phyloP scores from a whole-genome alignment of 1,139 yeast species.

The Groenewaldozyma sp. region DNA sequence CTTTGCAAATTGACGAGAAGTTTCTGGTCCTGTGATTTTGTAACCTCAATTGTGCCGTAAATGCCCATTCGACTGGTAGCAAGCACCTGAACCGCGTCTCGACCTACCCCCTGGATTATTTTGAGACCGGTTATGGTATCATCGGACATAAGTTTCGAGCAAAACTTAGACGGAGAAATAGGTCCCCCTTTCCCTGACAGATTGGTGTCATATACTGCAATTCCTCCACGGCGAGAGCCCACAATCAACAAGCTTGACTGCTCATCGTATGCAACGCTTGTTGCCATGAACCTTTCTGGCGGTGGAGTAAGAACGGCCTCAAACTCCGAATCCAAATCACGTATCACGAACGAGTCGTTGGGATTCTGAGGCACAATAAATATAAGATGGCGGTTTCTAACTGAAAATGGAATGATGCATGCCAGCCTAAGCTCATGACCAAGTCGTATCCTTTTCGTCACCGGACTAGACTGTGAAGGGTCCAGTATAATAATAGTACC shows the following conservation, averaged over 20 bases:
- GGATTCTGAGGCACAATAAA: conserved; percentile 65
- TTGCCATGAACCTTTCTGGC: conserved; percentile 44
- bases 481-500: conserved; percentile 37
- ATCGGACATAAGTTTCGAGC: conserved; percentile 55
- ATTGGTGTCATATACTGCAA: conserved; percentile 45
- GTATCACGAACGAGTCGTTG: conserved; percentile 44
- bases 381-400: conserved; percentile 28
- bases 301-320: conserved; percentile 10
- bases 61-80: conserved; percentile 27
- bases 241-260: conserved; percentile 39
- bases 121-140: conserved; percentile 61
- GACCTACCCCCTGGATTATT: conserved; percentile 3
- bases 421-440: conserved; percentile 39
- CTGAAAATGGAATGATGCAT: conserved; percentile 38
- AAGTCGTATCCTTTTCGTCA: conserved; percentile 13
- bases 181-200: conserved; percentile 15
- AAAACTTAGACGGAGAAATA: conserved; percentile 27
- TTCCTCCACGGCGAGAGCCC: conserved; percentile 65
- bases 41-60: conserved; percentile 13
- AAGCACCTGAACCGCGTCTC: conserved; percentile 11
- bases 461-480: background rate
- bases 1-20: conserved; percentile 36
- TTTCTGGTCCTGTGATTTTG: conserved; percentile 3
- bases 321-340: conserved; percentile 25
- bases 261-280: conserved; percentile 42